A percentile compares a stretch with the other conserved stretches of the same genome.
These are phyloP conservation scores for Wickerhamomyces rabaulensis DNA, from an alignment of 805 yeast genomes.

Conservation along the genomic window DNA sequence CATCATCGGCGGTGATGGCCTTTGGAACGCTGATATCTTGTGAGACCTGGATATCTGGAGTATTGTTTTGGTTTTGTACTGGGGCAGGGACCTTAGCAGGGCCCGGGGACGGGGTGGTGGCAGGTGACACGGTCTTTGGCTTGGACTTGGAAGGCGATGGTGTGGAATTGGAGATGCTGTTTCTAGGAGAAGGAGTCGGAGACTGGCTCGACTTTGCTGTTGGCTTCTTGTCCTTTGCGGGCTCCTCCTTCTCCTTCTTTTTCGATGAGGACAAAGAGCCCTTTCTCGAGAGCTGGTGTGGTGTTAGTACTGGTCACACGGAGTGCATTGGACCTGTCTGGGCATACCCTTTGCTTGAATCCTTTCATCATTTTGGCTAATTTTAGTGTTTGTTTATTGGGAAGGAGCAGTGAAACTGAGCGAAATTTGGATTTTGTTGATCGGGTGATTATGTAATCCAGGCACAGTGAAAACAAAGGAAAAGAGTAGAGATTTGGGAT, in stretches of 20 bases:
- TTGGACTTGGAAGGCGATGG: conserved; percentile 15
- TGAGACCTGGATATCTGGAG: conserved; percentile 1
- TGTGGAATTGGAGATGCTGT: conserved; percentile 7
- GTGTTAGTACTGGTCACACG: conserved; percentile 12
- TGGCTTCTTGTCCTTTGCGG: conserved; percentile 13
- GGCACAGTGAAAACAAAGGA: too few relatives aligned
- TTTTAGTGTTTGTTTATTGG: neutral
- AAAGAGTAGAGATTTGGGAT: too few relatives aligned
- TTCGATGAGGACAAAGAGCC: conserved; percentile 29
- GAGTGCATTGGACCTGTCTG: neutral
- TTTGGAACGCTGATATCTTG: neutral
- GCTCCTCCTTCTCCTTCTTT: conserved; percentile 35
- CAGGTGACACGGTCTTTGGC: conserved; percentile 3
- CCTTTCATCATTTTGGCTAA: conserved; percentile 62
- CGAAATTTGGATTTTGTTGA: too few relatives aligned
- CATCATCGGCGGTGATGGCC: neutral
- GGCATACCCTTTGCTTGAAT: conserved; percentile 51
- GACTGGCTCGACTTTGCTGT: neutral
- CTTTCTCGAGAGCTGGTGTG: conserved; percentile 20
- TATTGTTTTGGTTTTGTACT: neutral
- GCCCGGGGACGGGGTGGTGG: too few relatives aligned
- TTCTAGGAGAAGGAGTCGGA: conserved; percentile 18
- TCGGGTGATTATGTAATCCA: too few relatives aligned
- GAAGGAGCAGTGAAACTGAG: neutral
- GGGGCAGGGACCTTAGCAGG: neutral